phyloP scores from a whole-genome alignment of 805 yeast genomes.

The Millerozyma miso region DNA sequence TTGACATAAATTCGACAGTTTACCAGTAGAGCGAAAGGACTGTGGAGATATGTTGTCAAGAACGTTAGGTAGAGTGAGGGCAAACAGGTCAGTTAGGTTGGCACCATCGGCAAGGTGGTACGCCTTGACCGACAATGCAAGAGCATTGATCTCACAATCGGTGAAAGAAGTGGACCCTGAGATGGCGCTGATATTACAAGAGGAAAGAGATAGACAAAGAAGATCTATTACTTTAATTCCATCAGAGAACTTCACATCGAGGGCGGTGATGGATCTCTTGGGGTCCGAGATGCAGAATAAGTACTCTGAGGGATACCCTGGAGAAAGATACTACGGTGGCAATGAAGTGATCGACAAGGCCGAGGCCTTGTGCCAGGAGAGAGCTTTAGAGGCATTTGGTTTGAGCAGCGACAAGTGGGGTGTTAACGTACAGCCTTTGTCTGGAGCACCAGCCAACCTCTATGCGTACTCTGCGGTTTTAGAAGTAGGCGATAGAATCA shows the following conservation, averaged over 20 bases:
- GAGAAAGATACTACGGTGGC: conserved; percentile 98
- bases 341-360: conserved; percentile 94
- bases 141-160: conserved; percentile 59
- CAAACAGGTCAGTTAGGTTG: conserved; percentile 12
- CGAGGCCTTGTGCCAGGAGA: conserved; percentile 86
- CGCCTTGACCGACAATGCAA: conserved; percentile 66
- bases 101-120: conserved; percentile 30
- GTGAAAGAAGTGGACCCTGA: conserved; percentile 72
- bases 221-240: conserved; percentile 93
- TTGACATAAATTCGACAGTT: no score
- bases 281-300: conserved; percentile 98
- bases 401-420: conserved; percentile 89
- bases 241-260: conserved; percentile 94
- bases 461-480: conserved; percentile 94
- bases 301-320: conserved; percentile 99
- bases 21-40: not conserved
- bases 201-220: conserved; percentile 87
- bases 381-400: conserved; percentile 88
- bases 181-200: conserved; percentile 64
- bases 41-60: conserved; percentile 23
- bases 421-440: conserved; percentile 92
- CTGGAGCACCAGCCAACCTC: conserved; percentile 97
- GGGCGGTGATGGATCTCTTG: conserved; percentile 91
- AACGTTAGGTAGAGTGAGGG: conserved; percentile 23
- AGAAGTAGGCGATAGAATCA: conserved; percentile 93